Percentiles rank a stretch among this genome's conserved stretches.
Evolutionary conservation across 371 early-diverging fungal species (phyloP).

Genomic region (Apophysomyces elegans): DNA sequence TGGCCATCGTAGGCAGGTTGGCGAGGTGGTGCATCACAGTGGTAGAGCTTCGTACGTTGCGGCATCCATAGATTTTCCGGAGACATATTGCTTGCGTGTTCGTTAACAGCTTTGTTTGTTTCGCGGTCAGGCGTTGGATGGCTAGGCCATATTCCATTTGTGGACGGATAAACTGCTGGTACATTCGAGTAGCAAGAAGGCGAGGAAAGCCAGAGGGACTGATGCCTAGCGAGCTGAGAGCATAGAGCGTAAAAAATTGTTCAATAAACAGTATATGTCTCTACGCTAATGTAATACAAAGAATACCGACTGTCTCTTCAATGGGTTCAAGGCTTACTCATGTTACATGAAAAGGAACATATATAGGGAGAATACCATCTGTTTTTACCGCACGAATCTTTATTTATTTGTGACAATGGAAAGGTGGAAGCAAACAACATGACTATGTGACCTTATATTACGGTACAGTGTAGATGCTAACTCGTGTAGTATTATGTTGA

Average conservation of each 20-base stretch:
- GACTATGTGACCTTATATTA: too few species aligned
- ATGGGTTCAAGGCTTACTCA: too few species aligned
- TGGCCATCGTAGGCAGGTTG: conserved; percentile 11
- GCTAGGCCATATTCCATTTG: conserved; percentile 17
- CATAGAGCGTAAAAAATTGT: not conserved
- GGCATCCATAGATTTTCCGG: conserved; percentile 14
- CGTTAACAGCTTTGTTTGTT: not conserved
- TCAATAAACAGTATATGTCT: too few species aligned
- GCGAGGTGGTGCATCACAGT: conserved; percentile 19
- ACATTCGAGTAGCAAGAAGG: conserved; percentile 3
- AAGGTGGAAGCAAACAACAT: too few species aligned
- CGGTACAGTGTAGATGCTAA: too few species aligned
- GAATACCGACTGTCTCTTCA: too few species aligned
- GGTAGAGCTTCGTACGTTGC: conserved; percentile 3
- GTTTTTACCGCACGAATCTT: too few species aligned
- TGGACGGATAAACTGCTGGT: conserved; percentile 11
- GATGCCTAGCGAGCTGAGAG: conserved; percentile 7
- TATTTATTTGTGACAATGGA: too few species aligned
- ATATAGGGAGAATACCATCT: too few species aligned
- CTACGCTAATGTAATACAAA: too few species aligned
- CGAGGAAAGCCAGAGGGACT: conserved; percentile 12
- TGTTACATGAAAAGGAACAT: too few species aligned
- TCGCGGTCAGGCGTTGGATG: not conserved
- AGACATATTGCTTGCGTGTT: conserved; percentile 13
- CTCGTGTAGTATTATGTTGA: too few species aligned